Percentiles rank a stretch among this genome's conserved stretches.
Conservation (phyloP, 169 alveolate genomes). For the Cryptosporidium sp. region DNA sequence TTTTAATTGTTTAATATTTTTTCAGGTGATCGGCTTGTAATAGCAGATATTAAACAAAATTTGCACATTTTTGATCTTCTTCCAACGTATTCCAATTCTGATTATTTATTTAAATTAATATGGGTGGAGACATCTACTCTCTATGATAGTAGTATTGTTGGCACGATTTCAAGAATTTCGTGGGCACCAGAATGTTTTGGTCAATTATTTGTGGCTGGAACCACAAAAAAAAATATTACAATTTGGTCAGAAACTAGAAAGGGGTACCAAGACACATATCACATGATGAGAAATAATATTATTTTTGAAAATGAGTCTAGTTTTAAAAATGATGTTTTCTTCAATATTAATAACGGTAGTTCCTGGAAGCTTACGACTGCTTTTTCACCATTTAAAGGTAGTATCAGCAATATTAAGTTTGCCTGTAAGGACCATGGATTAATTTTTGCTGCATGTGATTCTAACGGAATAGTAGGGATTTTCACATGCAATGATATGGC, state of each 20-base stretch:
- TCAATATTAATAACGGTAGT: neutral
- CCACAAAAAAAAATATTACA: slow-evolving; percentile 23
- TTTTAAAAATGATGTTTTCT: neutral
- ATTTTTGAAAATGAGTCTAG: neutral
- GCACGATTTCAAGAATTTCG: slow-evolving; percentile 40
- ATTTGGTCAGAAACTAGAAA: slow-evolving; percentile 64
- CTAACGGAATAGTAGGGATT: slow-evolving; percentile 34
- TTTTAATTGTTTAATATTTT: neutral
- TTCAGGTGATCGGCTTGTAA: slow-evolving; percentile 59
- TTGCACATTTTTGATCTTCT: slow-evolving; percentile 59
- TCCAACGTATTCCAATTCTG: neutral
- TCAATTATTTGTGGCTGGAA: slow-evolving; percentile 59
- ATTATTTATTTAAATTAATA: neutral
- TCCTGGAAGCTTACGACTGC: slow-evolving; percentile 22
- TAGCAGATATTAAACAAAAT: slow-evolving; percentile 34
- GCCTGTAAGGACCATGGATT: slow-evolving; percentile 52
- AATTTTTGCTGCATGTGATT: slow-evolving; percentile 64
- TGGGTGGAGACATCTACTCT: slow-evolving; percentile 52
- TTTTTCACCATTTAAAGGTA: slow-evolving; percentile 53
- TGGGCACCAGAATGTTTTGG: slow-evolving; percentile 73
- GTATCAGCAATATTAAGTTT: slow-evolving; percentile 31
- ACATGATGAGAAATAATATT: slow-evolving; percentile 10
- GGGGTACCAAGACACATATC: slow-evolving; percentile 65
- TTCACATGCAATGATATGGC: slow-evolving; percentile 34
- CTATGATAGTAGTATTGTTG: neutral